Base-by-base conservation (phyloP, 2,329 filamentous ascomycete species). In the Trichocomaceae sp. region DNA sequence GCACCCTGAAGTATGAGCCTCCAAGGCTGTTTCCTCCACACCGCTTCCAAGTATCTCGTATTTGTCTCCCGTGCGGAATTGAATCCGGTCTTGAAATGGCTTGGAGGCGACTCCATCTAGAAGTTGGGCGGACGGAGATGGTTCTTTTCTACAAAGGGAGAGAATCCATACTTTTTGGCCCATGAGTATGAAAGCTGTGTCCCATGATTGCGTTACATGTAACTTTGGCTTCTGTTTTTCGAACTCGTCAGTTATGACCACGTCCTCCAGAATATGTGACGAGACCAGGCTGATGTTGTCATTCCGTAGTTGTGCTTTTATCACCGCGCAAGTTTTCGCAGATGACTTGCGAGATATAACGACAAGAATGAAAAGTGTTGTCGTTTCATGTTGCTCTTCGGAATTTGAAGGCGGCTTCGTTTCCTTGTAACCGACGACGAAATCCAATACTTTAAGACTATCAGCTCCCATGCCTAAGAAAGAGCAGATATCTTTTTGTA, bases 31-130 rank as follows among this genome's bases (percentile, higher is more conserved):
- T 31, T 74, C 68, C 61, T 84, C 82, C 20, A 74, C 63, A 29
- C 72, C 75, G 56, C 71, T 71, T 8, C 79, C 80, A 47, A 79
- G 67, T 23, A 84, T 69, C 47, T 75, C 69, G 45, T 80, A 74
- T 33, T 73, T 70, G 29, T 72, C 70, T 53, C 76, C 76, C 22
- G 74, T 66, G 39, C 86, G 83, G 56, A 99, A 85, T 63, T 91
- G 87, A 35, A 99, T 79, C 1, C 88, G 84, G 68, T 99, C 93
- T 68, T 97, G 90, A 62, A 91, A 96, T 0, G 83, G 80, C 17
- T 84, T 73, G 0, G 83, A 81, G 20, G 84, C 67, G 12, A 81
- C 75, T 62, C 85, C 80, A 53, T 88, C 85, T 54, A 81, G 75
- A 3, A 95, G 77, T 66, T 96, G 90, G 1, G 83, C 82, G 50